Evolutionary conservation across 306 rosid genomes (phyloP).

Genomic region (Gillenia trifoliata): DNA sequence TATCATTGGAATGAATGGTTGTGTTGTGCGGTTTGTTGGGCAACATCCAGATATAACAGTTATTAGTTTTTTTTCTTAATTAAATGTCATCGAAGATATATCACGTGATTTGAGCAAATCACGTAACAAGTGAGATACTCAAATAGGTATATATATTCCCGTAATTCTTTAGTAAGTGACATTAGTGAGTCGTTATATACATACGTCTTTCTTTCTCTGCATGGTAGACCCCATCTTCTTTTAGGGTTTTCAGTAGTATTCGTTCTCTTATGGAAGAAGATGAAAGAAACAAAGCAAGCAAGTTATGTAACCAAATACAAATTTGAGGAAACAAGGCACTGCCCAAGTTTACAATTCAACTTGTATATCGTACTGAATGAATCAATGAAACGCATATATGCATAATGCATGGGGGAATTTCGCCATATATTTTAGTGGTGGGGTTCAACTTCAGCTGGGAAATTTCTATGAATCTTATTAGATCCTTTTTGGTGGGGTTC

Average conservation of each 20-base stretch:
- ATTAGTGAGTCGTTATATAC: background rate
- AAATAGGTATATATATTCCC: too few relatives aligned
- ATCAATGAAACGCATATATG: background rate
- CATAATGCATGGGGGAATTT: constrained; percentile 7
- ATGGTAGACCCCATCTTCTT: background rate
- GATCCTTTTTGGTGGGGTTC: constrained; percentile 1
- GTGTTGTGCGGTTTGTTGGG: constrained; percentile 8
- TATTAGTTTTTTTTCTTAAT: background rate
- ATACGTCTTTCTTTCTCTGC: background rate
- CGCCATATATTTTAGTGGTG: background rate
- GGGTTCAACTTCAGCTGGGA: constrained; percentile 1
- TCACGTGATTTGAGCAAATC: too few relatives aligned
- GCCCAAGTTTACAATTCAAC: background rate
- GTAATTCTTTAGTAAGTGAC: background rate
- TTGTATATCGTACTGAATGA: background rate
- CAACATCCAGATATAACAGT: background rate
- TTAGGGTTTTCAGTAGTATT: background rate
- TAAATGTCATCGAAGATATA: background rate
- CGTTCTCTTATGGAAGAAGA: background rate
- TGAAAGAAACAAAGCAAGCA: background rate
- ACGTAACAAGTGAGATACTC: too few relatives aligned
- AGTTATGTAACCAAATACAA: too few relatives aligned
- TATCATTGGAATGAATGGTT: background rate
- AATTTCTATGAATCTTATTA: constrained; percentile 12
- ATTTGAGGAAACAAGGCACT: background rate